Evolutionary conservation across 2,329 filamentous ascomycete genomes (phyloP), one percentile per base, ranked within the genome.

Genomic region (Diaporthe eres): DNA sequence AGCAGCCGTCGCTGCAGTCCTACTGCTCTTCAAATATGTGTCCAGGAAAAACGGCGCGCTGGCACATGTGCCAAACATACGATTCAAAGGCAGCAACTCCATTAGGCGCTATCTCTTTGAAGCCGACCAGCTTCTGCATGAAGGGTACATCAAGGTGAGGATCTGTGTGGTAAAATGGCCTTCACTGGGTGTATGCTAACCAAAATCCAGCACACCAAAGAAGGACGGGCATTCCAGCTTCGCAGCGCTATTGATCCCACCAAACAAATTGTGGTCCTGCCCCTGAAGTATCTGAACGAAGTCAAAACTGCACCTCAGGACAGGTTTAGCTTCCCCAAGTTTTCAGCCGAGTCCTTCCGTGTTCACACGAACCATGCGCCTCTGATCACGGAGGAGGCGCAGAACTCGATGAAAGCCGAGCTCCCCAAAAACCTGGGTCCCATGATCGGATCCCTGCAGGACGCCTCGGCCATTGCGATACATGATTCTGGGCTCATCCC

Each of bases 261-360:
- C 3, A 58, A 58, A 37, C 55, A 58, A 13, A 28, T 58, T 9
- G 28, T 58, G 28, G 55, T 37, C 2, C 55, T 58, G 1, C 55
- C 55, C 28, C 28, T 58, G 1, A 58, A 58, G 28, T 58, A 58
- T 34, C 31, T 58, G 0, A 58, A 58, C 10, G 55, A 58, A 22
- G 55, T 58, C 28, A 58, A 58, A 19, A 37, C 53, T 1, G 28
- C 53, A 1, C 53, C 53, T 3, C 53, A 57, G 28, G 15, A 57
- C 53, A 31, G 31, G 15, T 58, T 58, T 31, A 58, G 55, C 17
- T 58, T 58, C 17, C 55, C 55, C 55, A 58, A 58, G n/a, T 58
- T 58, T 15, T 58, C 55, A 15, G 28, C 17, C 55, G 55, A 58
- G 31, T 58, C 55, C 31, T 58, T 58, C 55, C 55, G 55, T 2